phyloP scores from a whole-genome alignment of 2,329 filamentous ascomycete species.

The Botrytis elliptica region DNA sequence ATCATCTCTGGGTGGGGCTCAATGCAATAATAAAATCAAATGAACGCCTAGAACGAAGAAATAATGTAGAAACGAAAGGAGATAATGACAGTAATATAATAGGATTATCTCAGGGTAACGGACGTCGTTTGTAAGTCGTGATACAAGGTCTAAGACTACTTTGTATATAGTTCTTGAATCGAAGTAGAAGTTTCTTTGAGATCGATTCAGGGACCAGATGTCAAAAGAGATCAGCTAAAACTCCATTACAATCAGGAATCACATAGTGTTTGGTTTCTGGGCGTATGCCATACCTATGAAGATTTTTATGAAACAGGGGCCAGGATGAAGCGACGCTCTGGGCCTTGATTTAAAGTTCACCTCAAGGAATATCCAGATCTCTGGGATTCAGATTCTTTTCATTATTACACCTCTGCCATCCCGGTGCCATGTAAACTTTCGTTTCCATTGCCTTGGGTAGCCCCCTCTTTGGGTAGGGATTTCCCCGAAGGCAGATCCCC shows the following conservation, averaged over 20 bases:
- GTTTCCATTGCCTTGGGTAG: background rate
- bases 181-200: background rate
- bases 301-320: background rate
- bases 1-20: slow-evolving; percentile 1
- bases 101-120: background rate
- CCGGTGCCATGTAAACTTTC: background rate
- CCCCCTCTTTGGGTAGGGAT: background rate
- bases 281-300: background rate
- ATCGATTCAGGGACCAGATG: background rate
- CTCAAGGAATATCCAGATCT: background rate
- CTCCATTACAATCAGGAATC: background rate
- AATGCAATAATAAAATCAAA: background rate
- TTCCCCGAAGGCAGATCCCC: background rate
- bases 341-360: background rate
- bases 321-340: background rate
- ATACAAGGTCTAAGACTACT: background rate
- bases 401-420: background rate
- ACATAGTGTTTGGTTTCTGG: background rate
- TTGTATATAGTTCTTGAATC: background rate
- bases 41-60: background rate
- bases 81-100: background rate
- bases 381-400: background rate
- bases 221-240: background rate
- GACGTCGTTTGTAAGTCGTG: background rate
- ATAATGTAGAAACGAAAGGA: background rate